Evolutionary conservation across 2,329 filamentous ascomycete species (phyloP).

Genomic region (Macrophomina pseudophaseolina): DNA sequence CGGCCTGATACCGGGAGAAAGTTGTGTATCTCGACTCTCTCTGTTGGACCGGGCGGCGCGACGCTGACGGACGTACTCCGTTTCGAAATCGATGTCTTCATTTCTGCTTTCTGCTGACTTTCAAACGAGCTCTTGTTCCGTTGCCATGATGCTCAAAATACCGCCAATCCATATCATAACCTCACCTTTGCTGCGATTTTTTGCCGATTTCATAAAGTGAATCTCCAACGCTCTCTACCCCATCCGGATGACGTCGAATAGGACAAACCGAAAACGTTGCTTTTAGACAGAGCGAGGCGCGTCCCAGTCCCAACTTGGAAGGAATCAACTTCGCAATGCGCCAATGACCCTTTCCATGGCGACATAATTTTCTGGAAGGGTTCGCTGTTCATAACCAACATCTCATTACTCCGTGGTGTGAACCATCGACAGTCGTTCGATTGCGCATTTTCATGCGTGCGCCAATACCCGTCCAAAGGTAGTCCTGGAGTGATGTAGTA

Average conservation of each 20-base stretch:
- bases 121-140: conserved; percentile 22
- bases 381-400: background rate
- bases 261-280: conserved; percentile 1
- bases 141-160: conserved; percentile 17
- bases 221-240: conserved; percentile 12
- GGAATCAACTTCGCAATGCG: background rate
- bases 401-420: background rate
- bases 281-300: background rate
- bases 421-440: background rate
- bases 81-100: conserved; percentile 20
- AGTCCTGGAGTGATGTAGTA: conserved; percentile 7
- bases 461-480: background rate
- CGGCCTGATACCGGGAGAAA: background rate
- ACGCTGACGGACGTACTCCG: background rate
- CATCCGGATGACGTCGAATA: background rate
- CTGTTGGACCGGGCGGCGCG: background rate
- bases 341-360: conserved; percentile 3
- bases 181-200: conserved; percentile 19
- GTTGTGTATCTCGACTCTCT: background rate
- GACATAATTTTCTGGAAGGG: background rate
- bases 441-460: background rate
- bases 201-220: conserved; percentile 4
- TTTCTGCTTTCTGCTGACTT: conserved; percentile 24
- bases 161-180: conserved; percentile 19
- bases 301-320: background rate